Base-by-base conservation (phyloP, 306 rosid species). In the Begonia loranthoides region DNA sequence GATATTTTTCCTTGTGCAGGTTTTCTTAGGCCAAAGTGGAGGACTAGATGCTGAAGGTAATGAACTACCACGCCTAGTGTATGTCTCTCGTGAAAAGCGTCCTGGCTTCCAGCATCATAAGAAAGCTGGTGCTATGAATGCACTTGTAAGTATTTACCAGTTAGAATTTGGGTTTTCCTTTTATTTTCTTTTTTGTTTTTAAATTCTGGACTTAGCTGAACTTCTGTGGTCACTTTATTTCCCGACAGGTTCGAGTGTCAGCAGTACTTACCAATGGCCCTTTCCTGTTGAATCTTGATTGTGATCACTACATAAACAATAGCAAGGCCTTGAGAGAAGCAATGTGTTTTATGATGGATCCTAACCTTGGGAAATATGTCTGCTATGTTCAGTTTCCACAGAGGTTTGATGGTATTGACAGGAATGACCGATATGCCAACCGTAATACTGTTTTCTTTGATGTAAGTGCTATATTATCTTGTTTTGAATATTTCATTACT, bases 21-120 rank as follows among this genome's bases (percentile, higher is more conserved):
- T 90, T 66, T 90, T 90, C 92, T 82, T 82, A 66, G 97, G 97
- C 19, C 97, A 90, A 68, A 90, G 84, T 61, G 97, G 97, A 59
- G 97, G 95, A 52, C 83, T 82, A 41, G 97, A 90, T 74, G 50
- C 79, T n/a, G 95, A 82, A n/a, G 97, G 97, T 13, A 82, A 85
- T 50, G 97, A 85, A 68, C 82, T 90, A 17, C 95, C 97, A 4
- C 90, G 95, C 19, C 50, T 90, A 63, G 94, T 90, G 61, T 90
- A 90, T 60, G 97, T 90, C 57, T 90, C 97, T 76, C 97, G 97
- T 72, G 97, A 90, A 67, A 90, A 90, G 87, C 97, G 97, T 74
- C 97, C 94, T 7, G 95, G 97, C 19, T 90, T 90, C 69, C 97
- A 90, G 70, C 97, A 90, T 76, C 97, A 90, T 78, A 90, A 90